These are phyloP conservation scores for Penicillium antarcticum DNA, from an alignment of 495 filamentous ascomycete genomes.

Conservation along the genomic window DNA sequence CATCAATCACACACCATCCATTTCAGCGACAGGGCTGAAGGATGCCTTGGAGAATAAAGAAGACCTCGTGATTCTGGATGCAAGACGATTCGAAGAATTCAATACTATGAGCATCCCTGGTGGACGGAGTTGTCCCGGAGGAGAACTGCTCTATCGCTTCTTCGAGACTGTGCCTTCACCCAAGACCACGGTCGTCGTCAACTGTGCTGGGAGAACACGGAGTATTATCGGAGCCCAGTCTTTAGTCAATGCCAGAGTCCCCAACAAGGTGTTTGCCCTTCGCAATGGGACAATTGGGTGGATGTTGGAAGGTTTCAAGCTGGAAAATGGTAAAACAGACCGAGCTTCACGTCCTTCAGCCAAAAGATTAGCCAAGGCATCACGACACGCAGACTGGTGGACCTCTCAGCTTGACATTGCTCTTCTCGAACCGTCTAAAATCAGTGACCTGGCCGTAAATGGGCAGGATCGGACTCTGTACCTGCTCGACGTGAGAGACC, in stretches of 20 bases:
- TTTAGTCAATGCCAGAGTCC: slow-evolving; percentile 18
- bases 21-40: slow-evolving; percentile 20
- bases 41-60: slow-evolving; percentile 10
- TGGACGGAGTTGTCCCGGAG: slow-evolving; percentile 26
- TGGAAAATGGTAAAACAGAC: slow-evolving; percentile 12
- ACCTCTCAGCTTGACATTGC: slow-evolving; percentile 12
- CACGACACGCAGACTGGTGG: slow-evolving; percentile 15
- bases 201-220: slow-evolving; percentile 26
- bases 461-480: slow-evolving; percentile 13
- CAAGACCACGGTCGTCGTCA: slow-evolving; percentile 22
- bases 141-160: slow-evolving; percentile 23
- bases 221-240: slow-evolving; percentile 26
- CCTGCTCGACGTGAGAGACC: slow-evolving; percentile 24
- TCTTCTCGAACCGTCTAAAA: not conserved
- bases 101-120: slow-evolving; percentile 26
- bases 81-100: slow-evolving; percentile 22
- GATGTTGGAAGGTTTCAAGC: slow-evolving; percentile 22
- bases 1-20: slow-evolving; percentile 24
- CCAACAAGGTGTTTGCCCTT: slow-evolving; percentile 22
- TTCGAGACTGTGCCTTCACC: slow-evolving; percentile 22
- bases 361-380: slow-evolving; percentile 10
- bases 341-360: slow-evolving; percentile 13
- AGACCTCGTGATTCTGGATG: slow-evolving; percentile 21
- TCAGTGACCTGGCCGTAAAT: slow-evolving; percentile 8
- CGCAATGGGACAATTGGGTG: slow-evolving; percentile 29